phyloP scores from a whole-genome alignment of 2,329 filamentous ascomycete genomes.

The Trichoderma sp. region DNA sequence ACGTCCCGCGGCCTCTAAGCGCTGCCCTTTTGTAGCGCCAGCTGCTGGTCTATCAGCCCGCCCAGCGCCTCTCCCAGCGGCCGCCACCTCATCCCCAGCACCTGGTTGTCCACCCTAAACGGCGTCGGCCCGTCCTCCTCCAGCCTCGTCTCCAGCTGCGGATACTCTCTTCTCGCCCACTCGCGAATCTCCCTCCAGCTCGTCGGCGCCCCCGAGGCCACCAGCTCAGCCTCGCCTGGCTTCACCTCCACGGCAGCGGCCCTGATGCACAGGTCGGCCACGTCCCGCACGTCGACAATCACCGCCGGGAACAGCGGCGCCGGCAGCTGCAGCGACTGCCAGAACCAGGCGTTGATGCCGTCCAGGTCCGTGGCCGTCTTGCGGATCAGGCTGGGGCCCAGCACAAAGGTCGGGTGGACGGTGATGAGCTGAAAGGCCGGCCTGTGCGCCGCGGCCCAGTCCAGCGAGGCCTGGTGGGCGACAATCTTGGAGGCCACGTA shows the following conservation, averaged over 20 bases:
- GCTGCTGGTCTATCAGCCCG: constrained; percentile 10
- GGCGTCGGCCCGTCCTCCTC: neutral
- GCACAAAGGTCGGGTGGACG: constrained; percentile 30
- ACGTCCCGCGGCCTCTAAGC: neutral
- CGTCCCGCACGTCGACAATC: constrained; percentile 28
- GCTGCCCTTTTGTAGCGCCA: constrained; percentile 11
- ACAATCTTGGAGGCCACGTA: constrained; percentile 32
- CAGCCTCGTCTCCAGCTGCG: constrained; percentile 9
- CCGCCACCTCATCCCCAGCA: constrained; percentile 24
- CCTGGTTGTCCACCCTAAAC: constrained; percentile 5
- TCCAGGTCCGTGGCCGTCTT: constrained; percentile 26
- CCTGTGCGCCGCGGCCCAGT: constrained; percentile 29
- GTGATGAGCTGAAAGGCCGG: constrained; percentile 29
- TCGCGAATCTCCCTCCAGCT: constrained; percentile 15
- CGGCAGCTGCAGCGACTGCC: constrained; percentile 22
- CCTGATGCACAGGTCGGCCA: constrained; percentile 26
- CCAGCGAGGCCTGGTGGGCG: constrained; percentile 29
- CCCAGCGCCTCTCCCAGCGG: constrained; percentile 14
- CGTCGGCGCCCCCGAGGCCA: constrained; percentile 11
- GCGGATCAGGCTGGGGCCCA: constrained; percentile 29
- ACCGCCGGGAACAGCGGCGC: constrained; percentile 22
- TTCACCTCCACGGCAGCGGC: neutral
- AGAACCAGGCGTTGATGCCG: constrained; percentile 29
- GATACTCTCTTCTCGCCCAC: neutral
- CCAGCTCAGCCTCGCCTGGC: constrained; percentile 8